Base-by-base conservation (phyloP, 2,329 filamentous ascomycete species). In the Trichoderma sp. region DNA sequence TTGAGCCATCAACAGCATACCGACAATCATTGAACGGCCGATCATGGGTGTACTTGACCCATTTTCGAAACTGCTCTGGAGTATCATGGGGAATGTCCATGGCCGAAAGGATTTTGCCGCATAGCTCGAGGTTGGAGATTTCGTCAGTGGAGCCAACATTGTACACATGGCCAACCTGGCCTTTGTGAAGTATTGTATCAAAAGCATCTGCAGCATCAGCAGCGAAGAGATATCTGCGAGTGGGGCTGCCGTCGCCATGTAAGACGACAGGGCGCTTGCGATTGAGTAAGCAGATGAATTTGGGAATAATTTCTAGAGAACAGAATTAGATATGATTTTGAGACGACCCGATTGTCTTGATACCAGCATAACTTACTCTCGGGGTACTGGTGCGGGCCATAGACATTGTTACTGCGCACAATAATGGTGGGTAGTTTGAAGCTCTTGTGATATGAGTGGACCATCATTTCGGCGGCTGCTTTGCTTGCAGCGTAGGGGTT, bases 401-500 rank as follows among this genome's bases (percentile, higher is more conserved):
- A 96, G 35, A 95, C 91, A 75, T 96, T 95, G 82, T 95, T 95
- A 77, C 91, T 91, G 61, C 92, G 86, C 33, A 94, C 90, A 74
- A 94, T 92, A 72, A 95, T 92, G 63, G 89, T 88, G 1, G 92
- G 92, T 14, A 96, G 84, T 78, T 91, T 91, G 83, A 94, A 94
- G 79, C 90, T 92, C 81, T 92, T 93, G 77, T 90, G 87, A 78
- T 94, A 96, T n/a, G 92, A 92, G 78, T 91, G 89, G n/a, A 95
- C 91, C 75, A 93, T 84, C 91, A 94, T 94, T 81, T 94, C 92
- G 6, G 92, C 92, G 1, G 92, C 92, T 3, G 92, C 92, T 80
- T 94, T 94, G 80, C 89, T 91, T 24, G 92, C 92, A 11, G 91
- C 89, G 74, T 94, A 94, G 16, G 92, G 92, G 75, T 95, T 96